phyloP scores from a whole-genome alignment of 495 filamentous ascomycete genomes.

The Astrothelium macrocarpum region DNA sequence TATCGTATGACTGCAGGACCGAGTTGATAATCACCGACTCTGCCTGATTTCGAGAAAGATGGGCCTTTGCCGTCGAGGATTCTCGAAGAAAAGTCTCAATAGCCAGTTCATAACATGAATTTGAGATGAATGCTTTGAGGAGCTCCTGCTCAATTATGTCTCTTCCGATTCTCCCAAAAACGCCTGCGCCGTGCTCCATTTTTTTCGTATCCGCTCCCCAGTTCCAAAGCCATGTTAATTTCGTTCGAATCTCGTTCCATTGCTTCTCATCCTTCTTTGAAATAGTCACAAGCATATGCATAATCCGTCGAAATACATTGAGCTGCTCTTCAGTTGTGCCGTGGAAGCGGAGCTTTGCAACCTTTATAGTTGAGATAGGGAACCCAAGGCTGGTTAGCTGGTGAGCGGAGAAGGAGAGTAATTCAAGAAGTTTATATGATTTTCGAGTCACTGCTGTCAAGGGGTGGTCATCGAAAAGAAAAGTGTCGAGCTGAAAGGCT shows the following conservation, averaged over 20 bases:
- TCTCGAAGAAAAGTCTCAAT: neutral
- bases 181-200: constrained; percentile 41
- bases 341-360: constrained; percentile 49
- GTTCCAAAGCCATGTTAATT: constrained; percentile 71
- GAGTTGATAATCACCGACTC: constrained; percentile 57
- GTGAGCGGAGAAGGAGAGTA: constrained; percentile 57
- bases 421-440: constrained; percentile 55
- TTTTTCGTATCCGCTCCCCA: constrained; percentile 52
- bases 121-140: constrained; percentile 54
- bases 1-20: constrained; percentile 71
- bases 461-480: constrained; percentile 53
- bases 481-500: constrained; percentile 42
- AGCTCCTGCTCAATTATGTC: constrained; percentile 63
- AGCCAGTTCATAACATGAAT: constrained; percentile 46
- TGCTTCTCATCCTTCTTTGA: constrained; percentile 52
- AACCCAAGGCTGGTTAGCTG: constrained; percentile 53
- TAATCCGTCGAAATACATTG: constrained; percentile 50
- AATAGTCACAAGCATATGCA: constrained; percentile 42
- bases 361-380: constrained; percentile 48
- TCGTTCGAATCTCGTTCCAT: constrained; percentile 56
- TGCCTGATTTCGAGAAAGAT: constrained; percentile 42
- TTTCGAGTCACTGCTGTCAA: constrained; percentile 55
- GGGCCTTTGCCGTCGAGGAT: constrained; percentile 27
- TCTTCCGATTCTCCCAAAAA: constrained; percentile 59
- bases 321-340: constrained; percentile 56